These are phyloP conservation scores for Cryptococcus sp. DNA, from an alignment of 1,284 basidiomycete species.

Conservation along the genomic window DNA sequence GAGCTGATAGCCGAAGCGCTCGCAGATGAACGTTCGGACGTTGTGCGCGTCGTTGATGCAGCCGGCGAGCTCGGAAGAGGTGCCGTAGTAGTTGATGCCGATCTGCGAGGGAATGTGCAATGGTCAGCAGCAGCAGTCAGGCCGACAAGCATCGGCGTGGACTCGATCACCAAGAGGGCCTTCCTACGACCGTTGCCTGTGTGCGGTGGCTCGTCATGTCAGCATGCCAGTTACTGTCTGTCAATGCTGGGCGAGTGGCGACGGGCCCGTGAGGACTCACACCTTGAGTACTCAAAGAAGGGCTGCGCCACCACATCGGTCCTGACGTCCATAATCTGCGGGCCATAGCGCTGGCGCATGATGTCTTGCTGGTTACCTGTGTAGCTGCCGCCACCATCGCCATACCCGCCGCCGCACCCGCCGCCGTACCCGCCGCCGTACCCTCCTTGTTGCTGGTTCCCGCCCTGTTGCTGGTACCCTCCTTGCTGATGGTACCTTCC, in stretches of 20 bases:
- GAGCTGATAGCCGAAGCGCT: slow-evolving; percentile 64
- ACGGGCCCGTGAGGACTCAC: slow-evolving; percentile 38
- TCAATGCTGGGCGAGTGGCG: not conserved
- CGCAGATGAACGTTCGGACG: slow-evolving; percentile 66
- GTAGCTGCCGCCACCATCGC: not conserved
- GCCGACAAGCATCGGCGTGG: not conserved
- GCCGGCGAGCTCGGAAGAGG: slow-evolving; percentile 62
- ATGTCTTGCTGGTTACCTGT: not conserved
- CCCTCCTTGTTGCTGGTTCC: not conserved
- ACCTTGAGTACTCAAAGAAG: slow-evolving; percentile 79
- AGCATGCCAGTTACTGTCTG: not conserved
- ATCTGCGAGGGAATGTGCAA: slow-evolving; percentile 18
- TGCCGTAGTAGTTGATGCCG: slow-evolving; percentile 70
- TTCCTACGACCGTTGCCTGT: slow-evolving; percentile 38
- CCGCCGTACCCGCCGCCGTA: not conserved
- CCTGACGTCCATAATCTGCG: slow-evolving; percentile 50
- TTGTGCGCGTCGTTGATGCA: slow-evolving; percentile 87
- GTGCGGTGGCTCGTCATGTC: not conserved
- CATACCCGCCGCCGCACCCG: not conserved
- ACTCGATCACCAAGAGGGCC: slow-evolving; percentile 37
- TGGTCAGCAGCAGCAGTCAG: not conserved
- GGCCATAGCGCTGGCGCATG: slow-evolving; percentile 62
- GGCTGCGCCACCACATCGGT: slow-evolving; percentile 54
- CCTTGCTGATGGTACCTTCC: not conserved
- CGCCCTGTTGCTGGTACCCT: not conserved